Base-by-base conservation (phyloP, 148 eudicot genomes). In the Persicaria maculosa region DNA sequence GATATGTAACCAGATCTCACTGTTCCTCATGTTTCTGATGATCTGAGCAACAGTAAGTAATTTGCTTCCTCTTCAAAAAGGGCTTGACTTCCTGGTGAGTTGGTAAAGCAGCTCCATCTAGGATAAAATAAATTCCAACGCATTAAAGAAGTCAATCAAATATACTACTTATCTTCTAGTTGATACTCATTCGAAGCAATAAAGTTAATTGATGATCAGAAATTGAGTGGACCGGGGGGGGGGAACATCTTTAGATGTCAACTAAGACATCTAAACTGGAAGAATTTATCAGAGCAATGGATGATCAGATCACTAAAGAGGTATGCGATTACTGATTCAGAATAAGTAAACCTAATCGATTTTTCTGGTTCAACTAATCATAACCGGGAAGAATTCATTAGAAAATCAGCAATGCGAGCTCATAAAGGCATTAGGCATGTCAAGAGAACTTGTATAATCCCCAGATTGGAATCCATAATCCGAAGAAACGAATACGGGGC, bases 11-110 rank as follows among this genome's bases (percentile, higher is more conserved):
- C 44, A 64, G 20, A 71, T 44, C 75, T 79, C 57, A 75, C 75
- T 55, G 65, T 47, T 68, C 43, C 25, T 58, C 72, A 40, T 71
- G 59, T 20, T 79, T 50, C 68, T 74, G 75, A 74, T 76, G 22
- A 55, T 69, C 79, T 74, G 85, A 77, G 80, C 72, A 74, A 73
- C 76, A 77, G 71, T 55, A 77, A 0, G 52, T 16, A 11, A 55
- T 14, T 9, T 64, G 65, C 61, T 73, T 65, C 72, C 54, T 80
- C n/a, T 10, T 75, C 68, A 53, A 67, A 71, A 77, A 53, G 20
- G 47, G 46, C 70, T 43, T 65, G 70, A 40, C 47, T 65, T 65
- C 70, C 70, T 65, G 70, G 47, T 65, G 47, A 14, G 40, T 31
- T 31, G 36, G 46, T 36, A 65, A 40, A 65, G 15, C 47, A 65